These are phyloP conservation scores for Tilletia walkeri DNA, from an alignment of 1,284 basidiomycete genomes.

Conservation along the genomic window DNA sequence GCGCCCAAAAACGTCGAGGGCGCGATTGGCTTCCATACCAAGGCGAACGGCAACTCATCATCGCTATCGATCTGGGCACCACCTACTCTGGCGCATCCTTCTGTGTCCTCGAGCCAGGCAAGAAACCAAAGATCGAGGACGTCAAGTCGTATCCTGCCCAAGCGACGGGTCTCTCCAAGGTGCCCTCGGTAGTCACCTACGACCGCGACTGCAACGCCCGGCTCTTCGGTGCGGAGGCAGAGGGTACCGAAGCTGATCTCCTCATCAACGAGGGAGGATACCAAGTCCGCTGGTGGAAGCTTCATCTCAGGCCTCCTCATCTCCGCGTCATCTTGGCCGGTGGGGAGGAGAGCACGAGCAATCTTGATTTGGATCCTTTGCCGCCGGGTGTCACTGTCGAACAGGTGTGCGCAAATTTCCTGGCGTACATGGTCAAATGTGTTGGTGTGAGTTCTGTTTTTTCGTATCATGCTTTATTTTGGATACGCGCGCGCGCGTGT, in stretches of 20 bases:
- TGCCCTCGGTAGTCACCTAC: slow-evolving; percentile 27
- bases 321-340: slow-evolving; percentile 23
- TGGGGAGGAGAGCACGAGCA: slow-evolving; percentile 16
- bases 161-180: slow-evolving; percentile 24
- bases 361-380: slow-evolving; percentile 23
- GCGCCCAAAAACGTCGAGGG: slow-evolving; percentile 18
- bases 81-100: slow-evolving; percentile 24
- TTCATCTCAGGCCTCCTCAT: slow-evolving; percentile 23
- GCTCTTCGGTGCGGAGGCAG: slow-evolving; percentile 25
- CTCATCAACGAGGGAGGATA: slow-evolving; percentile 21
- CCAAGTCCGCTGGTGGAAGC: slow-evolving; percentile 27
- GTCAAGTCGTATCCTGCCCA: slow-evolving; percentile 24
- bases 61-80: slow-evolving; percentile 25
- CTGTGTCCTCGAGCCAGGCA: slow-evolving; percentile 26
- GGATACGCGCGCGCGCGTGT: neutral
- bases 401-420: slow-evolving; percentile 24
- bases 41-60: slow-evolving; percentile 26
- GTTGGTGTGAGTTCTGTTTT: slow-evolving; percentile 2
- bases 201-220: slow-evolving; percentile 21
- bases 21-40: slow-evolving; percentile 25
- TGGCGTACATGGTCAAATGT: slow-evolving; percentile 26
- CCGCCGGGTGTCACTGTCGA: slow-evolving; percentile 23
- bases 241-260: slow-evolving; percentile 24
- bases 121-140: slow-evolving; percentile 25
- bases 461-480: neutral